Evolutionary conservation across 2,329 filamentous ascomycete species (phyloP).

Genomic region (Cordyceps cicadae): DNA sequence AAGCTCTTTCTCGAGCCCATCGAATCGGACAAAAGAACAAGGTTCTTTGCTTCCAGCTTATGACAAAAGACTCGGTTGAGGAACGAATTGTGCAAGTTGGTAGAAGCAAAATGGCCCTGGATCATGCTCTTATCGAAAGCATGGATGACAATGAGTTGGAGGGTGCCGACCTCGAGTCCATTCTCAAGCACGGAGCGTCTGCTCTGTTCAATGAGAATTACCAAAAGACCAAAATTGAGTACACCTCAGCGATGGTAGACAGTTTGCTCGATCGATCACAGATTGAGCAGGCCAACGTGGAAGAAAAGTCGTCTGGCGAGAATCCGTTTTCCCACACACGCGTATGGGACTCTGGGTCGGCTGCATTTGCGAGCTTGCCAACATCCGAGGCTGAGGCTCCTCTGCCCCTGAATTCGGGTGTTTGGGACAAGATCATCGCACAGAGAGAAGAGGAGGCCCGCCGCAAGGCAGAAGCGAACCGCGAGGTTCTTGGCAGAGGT

Average conservation of each 20-base stretch:
- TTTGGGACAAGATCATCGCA: conserved; percentile 86
- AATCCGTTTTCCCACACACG: conserved; percentile 82
- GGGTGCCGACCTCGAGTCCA: conserved; percentile 73
- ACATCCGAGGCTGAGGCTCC: conserved; percentile 43
- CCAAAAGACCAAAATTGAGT: conserved; percentile 64
- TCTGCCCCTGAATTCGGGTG: conserved; percentile 51
- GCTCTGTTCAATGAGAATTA: conserved; percentile 75
- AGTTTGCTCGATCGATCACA: conserved; percentile 81
- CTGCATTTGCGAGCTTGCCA: conserved; percentile 56
- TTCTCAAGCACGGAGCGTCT: conserved; percentile 78
- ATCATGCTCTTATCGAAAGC: conserved; percentile 87
- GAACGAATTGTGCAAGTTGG: conserved; percentile 96
- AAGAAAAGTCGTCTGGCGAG: conserved; percentile 58
- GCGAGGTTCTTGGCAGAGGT: conserved; percentile 76
- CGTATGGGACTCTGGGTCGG: conserved; percentile 82
- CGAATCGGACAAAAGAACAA: conserved; percentile 95
- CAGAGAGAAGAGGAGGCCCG: conserved; percentile 72
- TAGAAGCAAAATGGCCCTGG: conserved; percentile 89
- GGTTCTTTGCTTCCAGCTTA: conserved; percentile 88
- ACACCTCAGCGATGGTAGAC: conserved; percentile 76
- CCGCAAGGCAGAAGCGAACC: conserved; percentile 58
- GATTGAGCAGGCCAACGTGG: conserved; percentile 61
- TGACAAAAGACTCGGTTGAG: conserved; percentile 81
- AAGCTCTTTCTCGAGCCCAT: conserved; percentile 88
- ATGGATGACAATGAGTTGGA: conserved; percentile 79